phyloP scores from a whole-genome alignment of 805 yeast species.

The Komagataella phaffii region DNA sequence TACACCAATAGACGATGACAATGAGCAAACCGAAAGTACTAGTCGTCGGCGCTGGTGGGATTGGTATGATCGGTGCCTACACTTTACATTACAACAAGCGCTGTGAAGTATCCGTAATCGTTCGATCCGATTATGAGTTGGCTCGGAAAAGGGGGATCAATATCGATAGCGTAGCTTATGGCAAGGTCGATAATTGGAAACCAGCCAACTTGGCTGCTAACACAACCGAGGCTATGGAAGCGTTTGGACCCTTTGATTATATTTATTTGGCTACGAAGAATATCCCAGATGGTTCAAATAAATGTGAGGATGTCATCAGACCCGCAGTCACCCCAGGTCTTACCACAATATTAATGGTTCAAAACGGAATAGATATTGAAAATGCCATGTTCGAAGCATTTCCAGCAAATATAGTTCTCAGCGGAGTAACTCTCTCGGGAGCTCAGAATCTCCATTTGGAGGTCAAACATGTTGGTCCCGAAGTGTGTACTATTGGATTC shows the following conservation, averaged over 20 bases:
- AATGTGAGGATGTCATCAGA: constrained; percentile 26
- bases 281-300: constrained; percentile 40
- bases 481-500: constrained; percentile 36
- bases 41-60: constrained; percentile 77
- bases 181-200: constrained; percentile 36
- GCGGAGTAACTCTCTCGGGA: constrained; percentile 32
- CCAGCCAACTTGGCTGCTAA: constrained; percentile 31
- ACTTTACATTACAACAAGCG: constrained; percentile 33
- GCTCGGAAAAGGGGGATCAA: constrained; percentile 39
- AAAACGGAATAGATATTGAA: constrained; percentile 27
- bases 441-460: constrained; percentile 38
- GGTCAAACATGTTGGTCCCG: constrained; percentile 35
- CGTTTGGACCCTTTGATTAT: constrained; percentile 32
- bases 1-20: constrained; percentile 2
- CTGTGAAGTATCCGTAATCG: constrained; percentile 41
- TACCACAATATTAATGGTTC: constrained; percentile 19
- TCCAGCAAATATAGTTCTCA: constrained; percentile 19
- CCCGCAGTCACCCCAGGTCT: constrained; percentile 18
- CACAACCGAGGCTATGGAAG: constrained; percentile 28
- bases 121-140: constrained; percentile 46
- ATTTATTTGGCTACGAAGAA: constrained; percentile 50
- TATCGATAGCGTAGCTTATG: constrained; percentile 49
- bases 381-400: constrained; percentile 17
- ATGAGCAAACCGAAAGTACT: constrained; percentile 24
- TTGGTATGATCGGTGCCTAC: constrained; percentile 67